Percentiles rank a stretch among this genome's conserved stretches.
These are phyloP conservation scores for Trypanosoma rangeli DNA, from an alignment of 208 protist species.

Conservation along the genomic window DNA sequence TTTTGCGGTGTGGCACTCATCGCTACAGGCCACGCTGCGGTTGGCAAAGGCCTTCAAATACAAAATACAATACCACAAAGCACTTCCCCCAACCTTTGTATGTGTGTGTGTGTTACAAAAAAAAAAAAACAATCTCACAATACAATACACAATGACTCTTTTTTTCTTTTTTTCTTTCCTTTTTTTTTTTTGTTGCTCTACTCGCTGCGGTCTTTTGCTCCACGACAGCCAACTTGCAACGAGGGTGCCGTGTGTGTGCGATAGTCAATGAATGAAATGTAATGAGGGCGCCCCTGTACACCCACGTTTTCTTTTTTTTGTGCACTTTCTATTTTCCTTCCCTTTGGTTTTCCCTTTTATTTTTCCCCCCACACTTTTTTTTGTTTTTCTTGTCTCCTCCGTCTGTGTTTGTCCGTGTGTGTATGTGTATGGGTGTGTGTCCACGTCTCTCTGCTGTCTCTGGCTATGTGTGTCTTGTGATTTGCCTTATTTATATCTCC, in stretches of 20 bases:
- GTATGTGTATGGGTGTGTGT: too few relatives aligned
- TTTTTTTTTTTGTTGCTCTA: conserved; percentile 8
- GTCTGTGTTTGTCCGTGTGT: neutral
- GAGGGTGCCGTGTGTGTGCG: neutral
- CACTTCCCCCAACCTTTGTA: neutral
- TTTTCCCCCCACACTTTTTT: neutral
- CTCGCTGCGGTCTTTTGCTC: neutral
- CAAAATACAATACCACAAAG: neutral
- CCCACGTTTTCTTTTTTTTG: neutral
- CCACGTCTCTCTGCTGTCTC: too few relatives aligned
- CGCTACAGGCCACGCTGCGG: neutral
- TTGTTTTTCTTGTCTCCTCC: too few relatives aligned
- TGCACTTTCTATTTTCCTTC: neutral
- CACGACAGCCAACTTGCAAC: neutral
- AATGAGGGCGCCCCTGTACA: neutral
- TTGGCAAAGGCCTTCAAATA: neutral
- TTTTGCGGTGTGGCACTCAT: conserved; percentile 1
- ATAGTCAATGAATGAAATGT: neutral
- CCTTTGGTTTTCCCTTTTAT: neutral
- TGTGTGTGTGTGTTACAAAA: neutral
- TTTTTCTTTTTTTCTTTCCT: conserved; percentile 1
- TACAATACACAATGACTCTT: neutral
- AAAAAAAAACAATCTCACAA: neutral
- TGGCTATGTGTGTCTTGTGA: too few relatives aligned
- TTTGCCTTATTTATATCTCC: too few relatives aligned